Conservation (phyloP, 2,329 filamentous ascomycete species). For the Ambrosiella beaveri region DNA sequence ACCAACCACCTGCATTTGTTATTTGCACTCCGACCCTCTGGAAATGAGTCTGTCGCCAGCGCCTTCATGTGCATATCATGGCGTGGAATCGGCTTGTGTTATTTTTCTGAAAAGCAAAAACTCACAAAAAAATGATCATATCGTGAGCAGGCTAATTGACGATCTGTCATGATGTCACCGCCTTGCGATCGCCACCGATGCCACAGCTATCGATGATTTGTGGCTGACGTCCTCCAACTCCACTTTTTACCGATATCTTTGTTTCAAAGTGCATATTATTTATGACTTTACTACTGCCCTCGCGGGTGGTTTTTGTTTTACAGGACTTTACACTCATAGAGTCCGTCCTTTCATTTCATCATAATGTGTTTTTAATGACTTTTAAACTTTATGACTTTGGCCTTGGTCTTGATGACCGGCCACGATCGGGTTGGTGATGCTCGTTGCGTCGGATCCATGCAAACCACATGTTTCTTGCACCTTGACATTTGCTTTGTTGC, state of each 20-base stretch:
- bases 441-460: too few relatives aligned
- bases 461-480: too few relatives aligned
- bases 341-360: not conserved
- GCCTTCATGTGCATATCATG: not conserved
- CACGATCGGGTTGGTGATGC: too few relatives aligned
- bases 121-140: conserved; percentile 2
- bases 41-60: conserved; percentile 4
- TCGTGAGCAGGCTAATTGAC: not conserved
- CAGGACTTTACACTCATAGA: not conserved
- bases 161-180: conserved; percentile 1
- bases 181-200: not conserved
- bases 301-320: not conserved
- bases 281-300: not conserved
- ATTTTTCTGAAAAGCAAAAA: conserved; percentile 6
- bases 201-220: not conserved
- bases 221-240: not conserved
- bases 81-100: not conserved
- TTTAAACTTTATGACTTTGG: not conserved
- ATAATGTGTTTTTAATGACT: conserved; percentile 6
- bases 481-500: too few relatives aligned
- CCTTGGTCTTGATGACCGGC: not conserved
- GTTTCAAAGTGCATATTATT: conserved; percentile 1
- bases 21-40: conserved; percentile 2
- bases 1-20: conserved; percentile 9
- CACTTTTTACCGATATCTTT: not conserved